Conservation (phyloP, 805 yeast genomes). For the Candida glaebosa region DNA sequence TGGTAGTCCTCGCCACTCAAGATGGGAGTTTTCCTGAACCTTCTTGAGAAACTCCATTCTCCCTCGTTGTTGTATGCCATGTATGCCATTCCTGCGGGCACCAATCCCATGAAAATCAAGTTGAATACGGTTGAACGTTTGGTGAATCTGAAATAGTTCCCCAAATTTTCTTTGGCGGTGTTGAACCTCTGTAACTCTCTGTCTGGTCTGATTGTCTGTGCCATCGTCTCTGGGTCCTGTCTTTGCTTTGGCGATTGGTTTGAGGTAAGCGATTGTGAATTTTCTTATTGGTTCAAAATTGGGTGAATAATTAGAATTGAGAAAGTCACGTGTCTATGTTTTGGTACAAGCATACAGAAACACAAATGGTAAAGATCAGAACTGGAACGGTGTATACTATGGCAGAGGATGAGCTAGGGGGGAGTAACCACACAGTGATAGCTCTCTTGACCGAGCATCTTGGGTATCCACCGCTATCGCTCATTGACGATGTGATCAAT, state of each 20-base stretch:
- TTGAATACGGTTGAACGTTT: constrained; percentile 35
- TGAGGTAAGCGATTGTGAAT: background rate
- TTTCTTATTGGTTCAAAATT: constrained; percentile 1
- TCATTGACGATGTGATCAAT: constrained; percentile 84
- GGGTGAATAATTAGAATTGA: background rate
- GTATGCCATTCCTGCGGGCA: constrained; percentile 36
- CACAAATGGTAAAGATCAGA: background rate
- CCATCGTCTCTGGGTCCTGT: constrained; percentile 34
- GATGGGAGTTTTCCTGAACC: constrained; percentile 33
- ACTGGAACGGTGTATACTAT: background rate
- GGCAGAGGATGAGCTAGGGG: background rate
- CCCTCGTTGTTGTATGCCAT: constrained; percentile 39
- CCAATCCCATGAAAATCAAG: constrained; percentile 32
- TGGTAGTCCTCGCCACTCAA: constrained; percentile 35
- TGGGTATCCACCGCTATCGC: constrained; percentile 77
- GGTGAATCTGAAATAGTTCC: constrained; percentile 41
- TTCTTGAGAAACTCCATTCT: constrained; percentile 27
- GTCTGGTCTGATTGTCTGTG: constrained; percentile 42
- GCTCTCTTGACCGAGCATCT: constrained; percentile 76
- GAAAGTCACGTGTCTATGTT: background rate
- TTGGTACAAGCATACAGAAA: background rate
- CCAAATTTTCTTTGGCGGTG: constrained; percentile 38
- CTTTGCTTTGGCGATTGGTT: too few relatives aligned
- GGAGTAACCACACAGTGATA: constrained; percentile 13
- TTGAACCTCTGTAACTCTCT: constrained; percentile 40